These are phyloP conservation scores for Typha latifolia DNA, from an alignment of 176 grass and related monocot genomes.

Conservation along the genomic window DNA sequence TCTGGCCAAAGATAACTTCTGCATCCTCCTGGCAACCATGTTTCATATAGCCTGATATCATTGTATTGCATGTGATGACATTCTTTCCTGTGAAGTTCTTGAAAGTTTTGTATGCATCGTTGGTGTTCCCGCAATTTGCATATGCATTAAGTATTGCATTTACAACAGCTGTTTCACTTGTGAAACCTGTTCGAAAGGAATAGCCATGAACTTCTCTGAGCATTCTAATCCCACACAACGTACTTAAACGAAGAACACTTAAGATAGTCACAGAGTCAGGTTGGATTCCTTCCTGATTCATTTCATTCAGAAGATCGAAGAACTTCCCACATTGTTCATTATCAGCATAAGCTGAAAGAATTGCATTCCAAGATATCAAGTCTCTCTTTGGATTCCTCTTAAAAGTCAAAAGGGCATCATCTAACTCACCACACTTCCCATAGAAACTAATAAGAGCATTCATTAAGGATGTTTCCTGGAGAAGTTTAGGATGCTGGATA, in stretches of 20 bases:
- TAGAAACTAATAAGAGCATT: constrained; percentile 65
- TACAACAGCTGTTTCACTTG: constrained; percentile 28
- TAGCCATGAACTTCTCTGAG: constrained; percentile 51
- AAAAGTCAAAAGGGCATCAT: constrained; percentile 39
- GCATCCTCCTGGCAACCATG: constrained; percentile 34
- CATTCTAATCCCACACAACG: constrained; percentile 32
- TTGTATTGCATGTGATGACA: constrained; percentile 45
- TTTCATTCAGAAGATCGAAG: constrained; percentile 36
- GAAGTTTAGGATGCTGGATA: constrained; percentile 18
- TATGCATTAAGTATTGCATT: constrained; percentile 69
- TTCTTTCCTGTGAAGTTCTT: constrained; percentile 29
- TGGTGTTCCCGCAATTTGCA: constrained; percentile 45
- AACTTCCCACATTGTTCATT: constrained; percentile 30
- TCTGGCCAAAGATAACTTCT: constrained; percentile 38
- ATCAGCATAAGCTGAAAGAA: constrained; percentile 43
- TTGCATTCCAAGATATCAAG: constrained; percentile 62
- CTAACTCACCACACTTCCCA: constrained; percentile 42
- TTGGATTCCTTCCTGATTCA: constrained; percentile 23
- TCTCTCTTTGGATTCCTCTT: constrained; percentile 30
- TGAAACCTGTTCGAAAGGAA: constrained; percentile 42
- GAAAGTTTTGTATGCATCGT: constrained; percentile 33
- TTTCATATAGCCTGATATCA: constrained; percentile 59
- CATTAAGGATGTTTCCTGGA: constrained; percentile 44
- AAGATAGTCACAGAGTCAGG: constrained; percentile 48
- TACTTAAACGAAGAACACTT: constrained; percentile 35